These are phyloP conservation scores for Rhizophora apiculata DNA, from an alignment of 345 rosid genomes.

Conservation along the genomic window DNA sequence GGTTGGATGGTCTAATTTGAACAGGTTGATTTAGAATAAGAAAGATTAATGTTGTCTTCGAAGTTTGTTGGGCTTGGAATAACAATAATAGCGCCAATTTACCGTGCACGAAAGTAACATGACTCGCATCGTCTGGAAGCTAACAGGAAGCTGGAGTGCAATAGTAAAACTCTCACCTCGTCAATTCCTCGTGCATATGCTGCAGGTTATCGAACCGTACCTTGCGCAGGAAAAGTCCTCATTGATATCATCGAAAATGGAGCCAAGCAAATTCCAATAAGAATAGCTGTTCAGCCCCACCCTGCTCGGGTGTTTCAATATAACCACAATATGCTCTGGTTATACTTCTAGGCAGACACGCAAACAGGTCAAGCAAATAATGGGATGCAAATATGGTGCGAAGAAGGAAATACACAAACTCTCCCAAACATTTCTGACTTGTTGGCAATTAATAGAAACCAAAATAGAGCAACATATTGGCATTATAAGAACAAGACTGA, in stretches of 20 bases:
- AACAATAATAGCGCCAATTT: too few relatives aligned
- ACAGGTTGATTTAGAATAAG: constrained; percentile 19
- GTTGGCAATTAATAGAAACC: neutral
- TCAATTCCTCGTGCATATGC: neutral
- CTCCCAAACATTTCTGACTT: too few relatives aligned
- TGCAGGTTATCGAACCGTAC: too few relatives aligned
- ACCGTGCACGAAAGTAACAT: too few relatives aligned
- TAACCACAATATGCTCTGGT: neutral
- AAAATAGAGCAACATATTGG: neutral
- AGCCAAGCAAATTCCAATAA: neutral
- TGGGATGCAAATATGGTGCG: neutral
- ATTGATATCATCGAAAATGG: too few relatives aligned
- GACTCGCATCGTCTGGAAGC: too few relatives aligned
- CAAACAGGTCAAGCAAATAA: neutral
- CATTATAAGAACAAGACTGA: neutral
- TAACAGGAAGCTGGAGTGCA: constrained; percentile 19
- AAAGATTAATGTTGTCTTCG: neutral
- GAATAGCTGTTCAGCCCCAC: neutral
- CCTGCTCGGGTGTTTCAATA: neutral
- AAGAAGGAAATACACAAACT: too few relatives aligned
- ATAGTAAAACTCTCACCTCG: constrained; percentile 13
- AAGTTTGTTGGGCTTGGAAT: neutral
- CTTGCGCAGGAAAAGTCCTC: too few relatives aligned
- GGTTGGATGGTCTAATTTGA: constrained; percentile 27
- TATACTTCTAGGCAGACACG: neutral